Evolutionary conservation across 2,329 filamentous ascomycete species (phyloP).

Genomic region (Trichoderma simmonsii): DNA sequence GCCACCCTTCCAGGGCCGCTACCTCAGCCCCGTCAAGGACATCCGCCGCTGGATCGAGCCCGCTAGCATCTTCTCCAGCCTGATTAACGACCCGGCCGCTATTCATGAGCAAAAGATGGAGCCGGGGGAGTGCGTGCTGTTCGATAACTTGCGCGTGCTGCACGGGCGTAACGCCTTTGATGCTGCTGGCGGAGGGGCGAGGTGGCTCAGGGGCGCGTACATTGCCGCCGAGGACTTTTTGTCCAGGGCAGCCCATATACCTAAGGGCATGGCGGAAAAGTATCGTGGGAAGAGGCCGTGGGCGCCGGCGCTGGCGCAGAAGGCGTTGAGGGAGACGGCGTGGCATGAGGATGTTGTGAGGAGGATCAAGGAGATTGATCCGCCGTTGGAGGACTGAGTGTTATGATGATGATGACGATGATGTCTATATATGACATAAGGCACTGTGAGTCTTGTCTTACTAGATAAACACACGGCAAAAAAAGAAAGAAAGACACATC

Average conservation of each 20-base stretch:
- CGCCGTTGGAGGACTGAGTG: neutral
- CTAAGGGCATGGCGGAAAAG: constrained; percentile 26
- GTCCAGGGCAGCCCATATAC: constrained; percentile 35
- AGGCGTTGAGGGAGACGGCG: constrained; percentile 24
- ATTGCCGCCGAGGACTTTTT: constrained; percentile 54
- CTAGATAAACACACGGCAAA: neutral
- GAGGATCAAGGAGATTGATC: constrained; percentile 24
- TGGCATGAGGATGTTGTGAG: constrained; percentile 30
- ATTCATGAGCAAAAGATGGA: constrained; percentile 70
- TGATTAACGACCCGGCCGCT: constrained; percentile 56
- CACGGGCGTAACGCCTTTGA: constrained; percentile 81
- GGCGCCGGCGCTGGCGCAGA: constrained; percentile 27
- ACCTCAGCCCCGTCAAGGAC: constrained; percentile 28
- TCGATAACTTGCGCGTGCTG: constrained; percentile 81
- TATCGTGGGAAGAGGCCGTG: constrained; percentile 26
- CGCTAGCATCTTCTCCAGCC: constrained; percentile 52
- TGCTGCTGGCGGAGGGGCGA: constrained; percentile 53
- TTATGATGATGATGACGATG: neutral
- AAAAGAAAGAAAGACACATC: neutral
- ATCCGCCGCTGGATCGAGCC: constrained; percentile 45
- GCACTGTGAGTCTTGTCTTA: neutral
- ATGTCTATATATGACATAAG: neutral
- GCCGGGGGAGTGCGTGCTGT: constrained; percentile 87
- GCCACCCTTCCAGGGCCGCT: constrained; percentile 71
- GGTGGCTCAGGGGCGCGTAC: constrained; percentile 87